Percentiles rank a stretch among this genome's conserved stretches.
Evolutionary conservation across 2,329 filamentous ascomycete genomes (phyloP).

Genomic region (Verticillium alfalfae): DNA sequence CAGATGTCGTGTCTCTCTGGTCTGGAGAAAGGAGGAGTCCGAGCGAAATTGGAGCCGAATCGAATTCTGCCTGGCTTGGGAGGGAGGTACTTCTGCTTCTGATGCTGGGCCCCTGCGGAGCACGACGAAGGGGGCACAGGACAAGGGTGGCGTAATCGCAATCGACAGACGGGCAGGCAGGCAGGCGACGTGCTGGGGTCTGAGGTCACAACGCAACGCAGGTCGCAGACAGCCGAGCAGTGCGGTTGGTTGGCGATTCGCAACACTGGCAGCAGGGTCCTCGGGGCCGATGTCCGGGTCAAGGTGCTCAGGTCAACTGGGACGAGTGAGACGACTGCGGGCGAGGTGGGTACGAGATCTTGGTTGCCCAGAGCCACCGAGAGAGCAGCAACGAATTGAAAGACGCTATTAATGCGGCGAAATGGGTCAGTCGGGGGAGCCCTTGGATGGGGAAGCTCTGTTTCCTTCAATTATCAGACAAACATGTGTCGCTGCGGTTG

Average conservation of each 20-base stretch:
- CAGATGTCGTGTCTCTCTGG: not conserved
- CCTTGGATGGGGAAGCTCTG: not conserved
- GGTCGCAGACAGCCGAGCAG: not conserved
- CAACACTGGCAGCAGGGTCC: not conserved
- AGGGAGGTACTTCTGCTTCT: not conserved
- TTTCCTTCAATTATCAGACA: not conserved
- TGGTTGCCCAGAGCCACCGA: not conserved
- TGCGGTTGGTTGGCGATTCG: not conserved
- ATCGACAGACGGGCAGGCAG: not conserved
- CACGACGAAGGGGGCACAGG: not conserved
- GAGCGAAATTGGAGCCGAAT: constrained; percentile 3
- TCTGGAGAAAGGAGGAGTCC: constrained; percentile 2
- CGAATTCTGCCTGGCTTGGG: constrained; percentile 3
- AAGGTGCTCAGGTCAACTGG: not conserved
- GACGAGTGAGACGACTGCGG: not conserved
- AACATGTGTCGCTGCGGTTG: not conserved
- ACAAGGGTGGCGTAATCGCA: constrained; percentile 2
- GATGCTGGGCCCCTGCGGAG: not conserved
- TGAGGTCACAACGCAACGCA: not conserved
- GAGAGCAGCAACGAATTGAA: not conserved
- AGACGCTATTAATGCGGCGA: not conserved
- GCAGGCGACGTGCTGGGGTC: not conserved
- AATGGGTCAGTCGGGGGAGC: not conserved
- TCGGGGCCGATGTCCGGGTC: not conserved
- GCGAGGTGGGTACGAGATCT: not conserved